Evolutionary conservation across 345 rosid genomes (phyloP), one percentile per base, ranked within the genome.

Genomic region (Brassica rapa): DNA sequence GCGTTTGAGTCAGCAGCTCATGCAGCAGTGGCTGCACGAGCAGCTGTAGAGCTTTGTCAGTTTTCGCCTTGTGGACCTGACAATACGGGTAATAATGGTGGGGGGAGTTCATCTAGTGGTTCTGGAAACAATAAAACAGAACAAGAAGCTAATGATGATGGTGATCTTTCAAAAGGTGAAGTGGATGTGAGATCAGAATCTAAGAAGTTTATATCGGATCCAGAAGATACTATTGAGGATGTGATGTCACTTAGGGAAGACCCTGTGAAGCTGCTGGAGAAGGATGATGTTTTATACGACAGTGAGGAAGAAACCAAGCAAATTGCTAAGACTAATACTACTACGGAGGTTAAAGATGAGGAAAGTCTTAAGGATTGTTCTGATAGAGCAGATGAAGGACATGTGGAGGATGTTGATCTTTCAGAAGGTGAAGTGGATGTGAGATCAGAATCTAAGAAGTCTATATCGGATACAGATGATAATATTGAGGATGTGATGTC

Each of bases 11-110:
- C 97, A 1, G 98, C 99, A 24, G 94, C 89, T 68, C 72, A 86
- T 74, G 99, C 97, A 1, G 99, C 99, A 25, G 88, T 30, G 24
- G 98, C 99, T 8, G 99, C 99, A 68, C 88, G 89, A 83, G 99
- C 91, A 0, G 99, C 98, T 2, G 92, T 95, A 53, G 98, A 90
- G 76, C 98, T 95, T 77, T 91, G 92, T 23, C 90, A 93, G 81
- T 79, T 87, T 62, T 79, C 84, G 12, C 77, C 83, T 68, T 81
- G 76, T 51, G 87, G 85, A 77, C 87, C 83, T 0, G 86, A 84
- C 75, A 72, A 59, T 82, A n/a, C 0, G 1, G 29, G 37, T 80
- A 43, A 51, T 37, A 2, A 3, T 59, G 39, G 53, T 7, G 35
- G 61, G 14, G 57, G 1, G 10, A 35, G n/a, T 8, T 37, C 62